Base-by-base conservation (phyloP, 306 rosid species). In the Arachis hypogaea region DNA sequence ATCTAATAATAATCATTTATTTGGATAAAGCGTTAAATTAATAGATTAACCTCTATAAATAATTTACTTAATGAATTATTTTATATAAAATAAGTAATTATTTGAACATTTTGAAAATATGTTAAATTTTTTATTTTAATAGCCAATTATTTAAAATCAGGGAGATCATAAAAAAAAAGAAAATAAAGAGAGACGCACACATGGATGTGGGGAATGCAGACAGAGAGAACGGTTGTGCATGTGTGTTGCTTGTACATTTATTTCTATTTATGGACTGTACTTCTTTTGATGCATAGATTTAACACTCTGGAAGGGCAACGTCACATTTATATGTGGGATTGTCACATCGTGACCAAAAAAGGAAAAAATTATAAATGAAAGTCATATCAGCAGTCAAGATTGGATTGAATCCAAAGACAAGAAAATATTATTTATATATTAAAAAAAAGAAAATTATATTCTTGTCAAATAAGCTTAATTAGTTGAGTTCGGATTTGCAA, bases 291-390 rank as follows among this genome's bases (percentile, higher is more conserved):
- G 80, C n/a, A 45, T 18, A 52, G 38, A 41, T 42, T 71, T 72
- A 80, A 78, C 75, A 76, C 58, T 57, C 79, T 78, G 81, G 72
- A 72, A 76, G 12, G 78, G 73, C 45, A 76, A 75, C 57, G 9
- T 9, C 3, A 49, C 8, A 6, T 69, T 80, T 81, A 78, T 67
- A 58, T 62, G 59, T 81, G 68, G 59, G 74, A 22, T 6, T 1
- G 29, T 52, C 8, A 22, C 58, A 52, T 12, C 58, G 8, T 52
- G 58, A 52, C 58, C 6, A 52, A 52, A 52, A 5, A 52, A 52
- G 22, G 22, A 52, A 52, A 6, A 12, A 4, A 12, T 52, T 52
- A 52, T 22, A 52, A 52, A n/a, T 11, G 3, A 11, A 2, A 44
- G 38, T 33, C 38, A 2, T 33, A 43, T 6, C 7, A 43, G 2